Evolutionary conservation across 1,284 basidiomycete genomes (phyloP).

Genomic region (Paramarasmius palmivorus): DNA sequence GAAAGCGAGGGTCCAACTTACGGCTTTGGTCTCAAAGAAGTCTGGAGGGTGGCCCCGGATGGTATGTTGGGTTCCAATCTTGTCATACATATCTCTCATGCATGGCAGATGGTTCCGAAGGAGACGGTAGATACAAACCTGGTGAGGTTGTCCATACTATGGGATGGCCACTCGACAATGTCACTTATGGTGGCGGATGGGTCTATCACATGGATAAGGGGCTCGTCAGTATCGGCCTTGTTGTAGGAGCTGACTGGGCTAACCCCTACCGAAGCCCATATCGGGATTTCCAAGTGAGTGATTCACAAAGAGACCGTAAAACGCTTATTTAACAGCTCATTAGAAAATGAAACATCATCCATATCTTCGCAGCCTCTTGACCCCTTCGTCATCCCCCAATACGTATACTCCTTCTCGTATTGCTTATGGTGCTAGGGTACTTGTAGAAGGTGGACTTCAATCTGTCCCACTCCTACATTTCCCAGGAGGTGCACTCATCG

Average conservation of each 20-base stretch:
- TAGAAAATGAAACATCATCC: slow-evolving; percentile 98
- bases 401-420: slow-evolving; percentile 45
- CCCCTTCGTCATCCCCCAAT: slow-evolving; percentile 65
- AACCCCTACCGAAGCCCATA: slow-evolving; percentile 96
- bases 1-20: slow-evolving; percentile 94
- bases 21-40: slow-evolving; percentile 96
- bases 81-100: not conserved
- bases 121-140: slow-evolving; percentile 52
- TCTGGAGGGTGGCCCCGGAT: slow-evolving; percentile 80
- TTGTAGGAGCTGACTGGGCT: slow-evolving; percentile 92
- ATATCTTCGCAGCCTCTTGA: slow-evolving; percentile 81
- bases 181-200: slow-evolving; percentile 94
- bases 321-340: slow-evolving; percentile 11
- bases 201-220: slow-evolving; percentile 96
- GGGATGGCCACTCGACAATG: slow-evolving; percentile 87
- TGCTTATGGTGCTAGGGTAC: slow-evolving; percentile 88
- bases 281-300: slow-evolving; percentile 84
- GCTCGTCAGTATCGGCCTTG: slow-evolving; percentile 89
- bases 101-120: slow-evolving; percentile 8
- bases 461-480: slow-evolving; percentile 91
- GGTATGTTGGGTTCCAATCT: slow-evolving; percentile 9
- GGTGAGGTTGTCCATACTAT: slow-evolving; percentile 93
- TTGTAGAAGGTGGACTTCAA: slow-evolving; percentile 96
- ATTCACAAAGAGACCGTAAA: not conserved
- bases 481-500: slow-evolving; percentile 94